A percentile compares a stretch with the other conserved stretches of the same genome.
Evolutionary conservation across 139 green algal species (phyloP).

Genomic region (Chlamydomonas sphaeroides): DNA sequence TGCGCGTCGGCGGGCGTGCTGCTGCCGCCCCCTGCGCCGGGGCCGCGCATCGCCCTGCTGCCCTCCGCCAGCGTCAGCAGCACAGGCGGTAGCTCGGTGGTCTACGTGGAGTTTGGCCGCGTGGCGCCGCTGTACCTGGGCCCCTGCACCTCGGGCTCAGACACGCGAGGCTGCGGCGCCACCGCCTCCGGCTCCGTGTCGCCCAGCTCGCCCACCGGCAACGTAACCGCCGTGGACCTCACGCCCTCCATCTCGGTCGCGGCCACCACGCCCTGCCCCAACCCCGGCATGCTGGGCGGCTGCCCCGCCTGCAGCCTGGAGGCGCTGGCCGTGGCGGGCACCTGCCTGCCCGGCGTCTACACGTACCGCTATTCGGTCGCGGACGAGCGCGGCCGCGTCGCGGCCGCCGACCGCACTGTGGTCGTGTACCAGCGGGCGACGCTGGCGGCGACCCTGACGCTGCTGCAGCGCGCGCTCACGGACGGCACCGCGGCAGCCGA

Average conservation of each 20-base stretch:
- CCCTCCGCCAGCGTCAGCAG: not conserved
- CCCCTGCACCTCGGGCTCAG: slow-evolving; percentile 5
- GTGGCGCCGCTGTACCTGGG: slow-evolving; percentile 31
- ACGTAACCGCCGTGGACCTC: not conserved
- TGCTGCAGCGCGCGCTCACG: not conserved
- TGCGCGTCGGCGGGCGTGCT: not conserved
- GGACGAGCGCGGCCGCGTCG: slow-evolving; percentile 10
- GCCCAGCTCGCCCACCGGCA: not conserved
- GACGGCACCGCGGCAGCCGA: not conserved
- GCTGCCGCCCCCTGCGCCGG: not conserved
- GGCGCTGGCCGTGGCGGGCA: slow-evolving; percentile 11
- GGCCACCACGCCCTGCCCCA: slow-evolving; percentile 22
- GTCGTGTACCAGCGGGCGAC: slow-evolving; percentile 32
- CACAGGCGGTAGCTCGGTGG: not conserved
- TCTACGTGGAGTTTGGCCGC: slow-evolving; percentile 35
- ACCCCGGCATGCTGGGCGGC: not conserved
- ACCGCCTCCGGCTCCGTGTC: not conserved
- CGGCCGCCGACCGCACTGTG: slow-evolving; percentile 12
- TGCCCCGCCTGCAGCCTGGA: slow-evolving; percentile 38
- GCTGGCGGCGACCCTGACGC: not conserved
- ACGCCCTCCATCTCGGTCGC: not conserved
- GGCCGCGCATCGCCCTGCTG: slow-evolving; percentile 22
- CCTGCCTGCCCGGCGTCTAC: slow-evolving; percentile 45
- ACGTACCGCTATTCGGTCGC: slow-evolving; percentile 17
- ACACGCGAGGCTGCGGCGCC: slow-evolving; percentile 10